These are phyloP conservation scores for Adansonia madagascariensis DNA, from an alignment of 441 rosid genomes.

Conservation along the genomic window DNA sequence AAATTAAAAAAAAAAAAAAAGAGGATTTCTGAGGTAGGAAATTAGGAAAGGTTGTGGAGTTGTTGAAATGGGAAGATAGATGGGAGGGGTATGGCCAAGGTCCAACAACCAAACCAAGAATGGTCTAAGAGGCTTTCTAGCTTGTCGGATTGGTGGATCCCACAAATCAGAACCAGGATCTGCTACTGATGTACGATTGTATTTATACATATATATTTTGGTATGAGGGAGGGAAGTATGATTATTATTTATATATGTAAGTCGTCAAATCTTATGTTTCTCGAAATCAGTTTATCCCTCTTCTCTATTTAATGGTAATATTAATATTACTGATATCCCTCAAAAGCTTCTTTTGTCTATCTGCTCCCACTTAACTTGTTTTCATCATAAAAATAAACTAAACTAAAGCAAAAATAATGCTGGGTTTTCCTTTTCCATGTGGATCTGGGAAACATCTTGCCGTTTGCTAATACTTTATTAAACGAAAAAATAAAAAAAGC, in stretches of 20 bases:
- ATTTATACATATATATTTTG: not conserved
- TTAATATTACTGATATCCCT: not conserved
- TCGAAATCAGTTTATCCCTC: constrained; percentile 28
- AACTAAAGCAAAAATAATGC: constrained; percentile 9
- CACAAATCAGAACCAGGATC: constrained; percentile 69
- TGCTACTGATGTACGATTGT: constrained; percentile 41
- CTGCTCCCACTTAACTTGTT: constrained; percentile 26
- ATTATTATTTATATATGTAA: not conserved
- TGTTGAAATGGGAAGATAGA: constrained; percentile 38
- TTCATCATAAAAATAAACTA: not conserved
- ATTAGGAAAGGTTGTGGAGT: constrained; percentile 33
- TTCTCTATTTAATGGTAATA: constrained; percentile 25
- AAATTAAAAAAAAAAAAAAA: too few species aligned
- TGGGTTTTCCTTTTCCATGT: not conserved
- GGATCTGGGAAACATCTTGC: constrained; percentile 5
- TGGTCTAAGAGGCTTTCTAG: constrained; percentile 27
- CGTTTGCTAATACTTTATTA: not conserved
- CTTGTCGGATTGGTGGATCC: constrained; percentile 61
- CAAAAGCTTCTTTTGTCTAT: constrained; percentile 18
- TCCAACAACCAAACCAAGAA: constrained; percentile 38
- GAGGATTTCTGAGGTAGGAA: not conserved
- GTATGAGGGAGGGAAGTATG: constrained; percentile 26
- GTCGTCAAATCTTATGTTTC: constrained; percentile 11
- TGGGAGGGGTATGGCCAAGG: constrained; percentile 38
- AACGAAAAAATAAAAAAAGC: not conserved